Conservation (phyloP, 2,329 filamentous ascomycete species). For the Colletotrichum phormii region DNA sequence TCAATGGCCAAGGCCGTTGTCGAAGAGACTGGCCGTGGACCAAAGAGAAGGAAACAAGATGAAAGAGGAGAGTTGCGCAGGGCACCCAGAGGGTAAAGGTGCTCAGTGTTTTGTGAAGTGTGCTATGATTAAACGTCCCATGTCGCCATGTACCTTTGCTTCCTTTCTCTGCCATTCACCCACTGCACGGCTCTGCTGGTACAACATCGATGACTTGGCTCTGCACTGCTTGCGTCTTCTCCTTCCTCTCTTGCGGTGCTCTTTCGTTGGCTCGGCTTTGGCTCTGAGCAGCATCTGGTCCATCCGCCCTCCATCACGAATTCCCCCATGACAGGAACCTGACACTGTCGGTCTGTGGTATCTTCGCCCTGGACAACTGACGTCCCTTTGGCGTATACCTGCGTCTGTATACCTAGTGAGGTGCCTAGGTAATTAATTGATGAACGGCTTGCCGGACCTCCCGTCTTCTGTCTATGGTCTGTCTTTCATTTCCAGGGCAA, state of each 20-base stretch:
- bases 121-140: conserved; percentile 3
- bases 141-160: neutral
- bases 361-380: neutral
- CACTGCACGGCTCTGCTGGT: neutral
- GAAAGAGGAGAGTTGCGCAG: neutral
- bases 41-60: neutral
- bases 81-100: neutral
- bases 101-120: conserved; percentile 5
- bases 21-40: neutral
- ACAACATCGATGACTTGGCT: neutral
- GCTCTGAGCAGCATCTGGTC: conserved; percentile 19
- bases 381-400: neutral
- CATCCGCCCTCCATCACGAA: conserved; percentile 25
- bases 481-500: neutral
- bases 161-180: neutral
- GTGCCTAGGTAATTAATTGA: neutral
- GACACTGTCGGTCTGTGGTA: conserved; percentile 21
- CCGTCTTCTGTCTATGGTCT: conserved; percentile 4
- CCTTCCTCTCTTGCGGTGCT: neutral
- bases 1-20: neutral
- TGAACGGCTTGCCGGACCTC: neutral
- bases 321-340: conserved; percentile 27
- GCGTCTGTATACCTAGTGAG: too few relatives aligned
- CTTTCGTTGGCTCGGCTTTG: conserved; percentile 16
- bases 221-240: neutral